Conservation (phyloP, 176 grass and related monocot species). For the Melocanna baccifera region DNA sequence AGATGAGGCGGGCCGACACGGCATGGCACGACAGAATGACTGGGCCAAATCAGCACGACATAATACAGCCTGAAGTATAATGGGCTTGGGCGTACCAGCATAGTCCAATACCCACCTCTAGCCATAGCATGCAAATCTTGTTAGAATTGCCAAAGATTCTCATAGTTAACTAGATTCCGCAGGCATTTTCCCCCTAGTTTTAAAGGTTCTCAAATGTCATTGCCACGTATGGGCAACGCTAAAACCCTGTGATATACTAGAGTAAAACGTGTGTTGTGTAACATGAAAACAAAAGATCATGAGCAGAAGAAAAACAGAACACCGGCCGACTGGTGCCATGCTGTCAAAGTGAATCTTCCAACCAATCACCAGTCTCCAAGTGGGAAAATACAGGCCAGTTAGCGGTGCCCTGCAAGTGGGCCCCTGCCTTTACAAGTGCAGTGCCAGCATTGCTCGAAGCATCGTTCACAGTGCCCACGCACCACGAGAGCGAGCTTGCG, state of each 20-base stretch:
- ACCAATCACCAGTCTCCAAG: slow-evolving; percentile 14
- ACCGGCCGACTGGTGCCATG: background rate
- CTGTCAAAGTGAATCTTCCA: slow-evolving; percentile 24
- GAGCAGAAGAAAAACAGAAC: background rate
- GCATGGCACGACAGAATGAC: no score
- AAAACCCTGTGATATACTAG: background rate
- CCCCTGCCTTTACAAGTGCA: slow-evolving; percentile 4
- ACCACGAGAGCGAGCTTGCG: background rate
- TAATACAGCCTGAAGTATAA: no score
- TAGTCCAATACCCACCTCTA: no score
- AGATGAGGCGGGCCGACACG: no score
- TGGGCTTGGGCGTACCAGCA: no score
- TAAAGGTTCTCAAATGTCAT: background rate
- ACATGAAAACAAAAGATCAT: background rate
- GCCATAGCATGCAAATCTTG: no score
- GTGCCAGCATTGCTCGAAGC: background rate
- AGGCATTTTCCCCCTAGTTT: background rate
- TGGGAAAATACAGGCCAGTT: background rate
- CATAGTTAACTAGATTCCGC: no score
- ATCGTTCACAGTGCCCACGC: background rate
- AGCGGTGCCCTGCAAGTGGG: background rate
- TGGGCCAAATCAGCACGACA: no score
- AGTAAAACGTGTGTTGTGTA: slow-evolving; percentile 34
- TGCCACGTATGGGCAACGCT: background rate
- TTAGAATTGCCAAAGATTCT: no score